Base-by-base conservation (phyloP, 805 yeast species). In the Priceomyces melissophilus region DNA sequence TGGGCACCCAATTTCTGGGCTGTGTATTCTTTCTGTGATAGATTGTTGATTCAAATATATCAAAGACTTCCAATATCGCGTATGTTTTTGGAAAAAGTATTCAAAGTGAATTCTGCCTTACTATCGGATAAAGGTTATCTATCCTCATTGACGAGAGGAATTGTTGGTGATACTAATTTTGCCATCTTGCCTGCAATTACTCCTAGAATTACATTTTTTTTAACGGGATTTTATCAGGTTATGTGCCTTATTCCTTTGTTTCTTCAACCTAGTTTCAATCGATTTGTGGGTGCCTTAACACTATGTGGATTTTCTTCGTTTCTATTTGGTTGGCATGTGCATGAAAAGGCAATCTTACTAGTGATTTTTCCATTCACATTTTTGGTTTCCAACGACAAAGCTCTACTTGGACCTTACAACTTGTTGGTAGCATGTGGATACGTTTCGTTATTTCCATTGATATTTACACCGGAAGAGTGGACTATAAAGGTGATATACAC, bases 1-100 rank as follows among this genome's bases (percentile, higher is more conserved):
- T 93, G 99, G 98, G 98, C 99, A 1, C 98, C 99, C 11, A 93
- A 93, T 55, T 69, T 89, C 35, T 93, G 99, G 99, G 96, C 99
- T 0, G 52, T 91, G 8, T 93, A 93, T 62, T 86, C 97, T 2
- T 84, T 87, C 48, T 45, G 74, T 10, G 99, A 93, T 61, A 73
- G 95, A 43, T 55, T 82, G 0, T 67, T 89, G 42, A 73, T 84
- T 12, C 71, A 73, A 40, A 42, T 74, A 3, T 68, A 69, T 47
- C 54, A 58, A 29, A 53, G 52, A 16, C 42, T 68, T n/a, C 71
- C 75, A 1, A 38, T 67, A 25, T 29, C 61, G 2, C 60, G 57
- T 25, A 45, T 48, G 10, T 56, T 64, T 3, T 56, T 70, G 25
- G 55, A 56, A 32, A 54, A 44, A 32, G 12, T 67, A 10, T 63